A percentile compares a stretch with the other conserved stretches of the same genome.
These are phyloP conservation scores for Rhododendron griersonianum DNA, from an alignment of 148 eudicot species.

Conservation along the genomic window DNA sequence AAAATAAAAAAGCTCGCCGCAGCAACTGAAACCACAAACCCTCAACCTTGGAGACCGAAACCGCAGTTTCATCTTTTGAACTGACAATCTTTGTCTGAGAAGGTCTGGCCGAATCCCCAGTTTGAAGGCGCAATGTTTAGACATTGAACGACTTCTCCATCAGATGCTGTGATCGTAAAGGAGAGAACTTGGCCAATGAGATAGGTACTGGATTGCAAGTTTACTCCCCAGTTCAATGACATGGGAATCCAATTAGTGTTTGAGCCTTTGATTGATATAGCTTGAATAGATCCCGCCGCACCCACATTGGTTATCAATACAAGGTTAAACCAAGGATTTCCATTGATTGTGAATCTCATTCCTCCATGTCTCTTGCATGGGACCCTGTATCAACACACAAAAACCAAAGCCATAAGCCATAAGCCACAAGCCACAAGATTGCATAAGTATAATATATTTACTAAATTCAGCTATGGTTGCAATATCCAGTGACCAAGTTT, in stretches of 20 bases:
- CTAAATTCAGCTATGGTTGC: not conserved
- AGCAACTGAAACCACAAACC: slow-evolving; percentile 14
- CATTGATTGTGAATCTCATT: slow-evolving; percentile 77
- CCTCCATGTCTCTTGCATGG: slow-evolving; percentile 83
- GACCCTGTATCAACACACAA: slow-evolving; percentile 34
- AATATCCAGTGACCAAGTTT: too few relatives aligned
- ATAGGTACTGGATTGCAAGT: slow-evolving; percentile 77
- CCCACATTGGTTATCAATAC: slow-evolving; percentile 65
- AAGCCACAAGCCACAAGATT: not conserved
- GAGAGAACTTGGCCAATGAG: slow-evolving; percentile 75
- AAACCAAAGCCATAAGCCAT: not conserved
- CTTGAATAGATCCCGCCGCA: slow-evolving; percentile 68
- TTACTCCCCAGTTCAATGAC: slow-evolving; percentile 94
- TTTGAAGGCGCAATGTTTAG: slow-evolving; percentile 47
- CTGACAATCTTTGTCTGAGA: slow-evolving; percentile 22
- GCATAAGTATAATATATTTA: too few relatives aligned
- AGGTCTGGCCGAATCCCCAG: slow-evolving; percentile 82
- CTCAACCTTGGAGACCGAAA: not conserved
- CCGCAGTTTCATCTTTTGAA: slow-evolving; percentile 12
- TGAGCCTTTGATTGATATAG: slow-evolving; percentile 31
- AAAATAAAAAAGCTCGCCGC: slow-evolving; percentile 42
- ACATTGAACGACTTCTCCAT: slow-evolving; percentile 44
- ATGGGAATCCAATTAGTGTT: slow-evolving; percentile 61
- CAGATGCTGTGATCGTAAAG: slow-evolving; percentile 57
- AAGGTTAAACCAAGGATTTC: slow-evolving; percentile 82